Percentiles rank a stretch among this genome's conserved stretches.
These are phyloP conservation scores for Neurospora crassa DNA, from an alignment of 2,329 filamentous ascomycete genomes.

Conservation along the genomic window DNA sequence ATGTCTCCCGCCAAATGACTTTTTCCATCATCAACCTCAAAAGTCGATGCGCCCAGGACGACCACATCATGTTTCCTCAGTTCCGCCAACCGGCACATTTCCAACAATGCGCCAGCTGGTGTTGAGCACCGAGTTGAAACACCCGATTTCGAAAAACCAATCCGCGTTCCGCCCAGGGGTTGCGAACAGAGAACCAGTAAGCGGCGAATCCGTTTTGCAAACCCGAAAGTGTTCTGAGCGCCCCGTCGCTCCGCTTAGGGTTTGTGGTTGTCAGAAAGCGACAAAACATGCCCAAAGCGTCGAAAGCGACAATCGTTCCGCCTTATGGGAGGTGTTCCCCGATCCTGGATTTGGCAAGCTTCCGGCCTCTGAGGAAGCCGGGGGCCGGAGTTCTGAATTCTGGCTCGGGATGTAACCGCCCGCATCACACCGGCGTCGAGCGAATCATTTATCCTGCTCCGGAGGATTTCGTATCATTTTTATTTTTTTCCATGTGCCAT, in stretches of 20 bases:
- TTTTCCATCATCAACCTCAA: not conserved
- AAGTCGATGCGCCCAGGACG: not conserved
- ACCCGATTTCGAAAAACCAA: not conserved
- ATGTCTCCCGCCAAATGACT: slow-evolving; percentile 2
- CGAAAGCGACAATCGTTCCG: slow-evolving; percentile 3
- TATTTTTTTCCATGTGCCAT: not conserved
- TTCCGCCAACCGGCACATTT: not conserved
- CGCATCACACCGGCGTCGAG: slow-evolving; percentile 7
- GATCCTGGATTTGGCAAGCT: not conserved
- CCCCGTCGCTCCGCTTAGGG: not conserved
- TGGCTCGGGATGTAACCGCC: slow-evolving; percentile 2
- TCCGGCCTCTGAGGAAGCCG: slow-evolving; percentile 1
- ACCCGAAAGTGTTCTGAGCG: slow-evolving; percentile 1
- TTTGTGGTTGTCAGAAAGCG: not conserved
- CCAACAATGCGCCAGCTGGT: not conserved
- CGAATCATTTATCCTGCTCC: slow-evolving; percentile 4
- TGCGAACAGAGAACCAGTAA: not conserved
- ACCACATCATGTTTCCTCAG: not conserved
- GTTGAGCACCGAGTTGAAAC: not conserved
- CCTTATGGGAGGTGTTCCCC: slow-evolving; percentile 2
- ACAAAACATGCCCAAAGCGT: not conserved
- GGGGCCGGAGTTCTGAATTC: not conserved
- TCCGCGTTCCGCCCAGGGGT: not conserved
- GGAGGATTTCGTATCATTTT: not conserved
- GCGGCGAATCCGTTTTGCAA: not conserved